phyloP scores from a whole-genome alignment of 2,329 filamentous ascomycete genomes.

The Sclerotinia trifoliorum region DNA sequence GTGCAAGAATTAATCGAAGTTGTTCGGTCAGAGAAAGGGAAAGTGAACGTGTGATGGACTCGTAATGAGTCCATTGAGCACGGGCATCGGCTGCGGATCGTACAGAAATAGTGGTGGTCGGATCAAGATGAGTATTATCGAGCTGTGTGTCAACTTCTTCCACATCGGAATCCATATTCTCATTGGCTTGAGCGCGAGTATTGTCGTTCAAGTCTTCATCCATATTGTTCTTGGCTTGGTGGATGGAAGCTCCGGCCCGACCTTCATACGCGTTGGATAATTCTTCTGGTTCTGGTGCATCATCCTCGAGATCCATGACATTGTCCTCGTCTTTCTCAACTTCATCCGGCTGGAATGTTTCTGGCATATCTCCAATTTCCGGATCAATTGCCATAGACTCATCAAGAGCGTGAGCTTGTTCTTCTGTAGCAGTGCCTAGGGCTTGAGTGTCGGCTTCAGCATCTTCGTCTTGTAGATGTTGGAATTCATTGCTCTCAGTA shows the following conservation, averaged over 20 bases:
- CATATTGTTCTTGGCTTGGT: conserved; percentile 45
- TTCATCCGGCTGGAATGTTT: conserved; percentile 46
- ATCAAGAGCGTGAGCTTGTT: conserved; percentile 82
- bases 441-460: conserved; percentile 84
- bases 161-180: conserved; percentile 42
- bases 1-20: conserved; percentile 89
- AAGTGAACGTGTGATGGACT: conserved; percentile 78
- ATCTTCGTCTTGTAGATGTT: conserved; percentile 85
- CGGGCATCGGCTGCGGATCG: conserved; percentile 59
- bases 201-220: conserved; percentile 50
- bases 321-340: conserved; percentile 46
- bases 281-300: conserved; percentile 44
- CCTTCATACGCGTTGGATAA: conserved; percentile 53
- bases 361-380: conserved; percentile 59
- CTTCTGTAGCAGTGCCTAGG: conserved; percentile 81
- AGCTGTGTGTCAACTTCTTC: conserved; percentile 55
- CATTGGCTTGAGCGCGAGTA: conserved; percentile 45
- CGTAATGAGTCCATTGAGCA: conserved; percentile 80
- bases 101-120: conserved; percentile 25
- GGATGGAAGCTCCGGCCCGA: conserved; percentile 58
- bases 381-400: conserved; percentile 85
- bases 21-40: conserved; percentile 91
- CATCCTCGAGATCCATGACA: conserved; percentile 44
- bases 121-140: conserved; percentile 67
- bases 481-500: conserved; percentile 82